phyloP scores from a whole-genome alignment of 176 grass and related monocot species.

The Aechmea fasciata region DNA sequence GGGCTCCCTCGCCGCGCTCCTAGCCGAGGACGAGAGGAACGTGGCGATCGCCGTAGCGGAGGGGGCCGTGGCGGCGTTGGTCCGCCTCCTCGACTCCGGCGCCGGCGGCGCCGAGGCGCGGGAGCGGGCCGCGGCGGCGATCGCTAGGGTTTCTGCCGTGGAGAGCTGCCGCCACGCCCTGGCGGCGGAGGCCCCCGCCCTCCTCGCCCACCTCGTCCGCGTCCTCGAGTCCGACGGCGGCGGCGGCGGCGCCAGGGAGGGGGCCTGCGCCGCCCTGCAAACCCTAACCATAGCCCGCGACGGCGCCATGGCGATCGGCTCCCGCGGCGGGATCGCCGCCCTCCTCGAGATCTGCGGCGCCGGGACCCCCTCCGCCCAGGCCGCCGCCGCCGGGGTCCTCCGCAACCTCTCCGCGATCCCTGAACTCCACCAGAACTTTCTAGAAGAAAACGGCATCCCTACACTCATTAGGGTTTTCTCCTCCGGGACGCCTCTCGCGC shows the following conservation, averaged over 20 bases:
- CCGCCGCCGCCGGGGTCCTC: constrained; percentile 53
- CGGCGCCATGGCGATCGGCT: constrained; percentile 30
- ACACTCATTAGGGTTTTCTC: constrained; percentile 44
- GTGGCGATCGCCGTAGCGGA: background rate
- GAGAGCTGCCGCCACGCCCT: constrained; percentile 16
- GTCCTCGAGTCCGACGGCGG: constrained; percentile 21
- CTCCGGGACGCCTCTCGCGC: constrained; percentile 51
- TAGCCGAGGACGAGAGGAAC: constrained; percentile 14
- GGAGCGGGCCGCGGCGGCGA: constrained; percentile 6
- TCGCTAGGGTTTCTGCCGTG: constrained; percentile 11
- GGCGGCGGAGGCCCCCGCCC: constrained; percentile 2
- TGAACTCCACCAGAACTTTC: constrained; percentile 45
- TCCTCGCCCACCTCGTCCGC: constrained; percentile 19
- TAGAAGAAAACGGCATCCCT: constrained; percentile 48
- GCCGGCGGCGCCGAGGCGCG: background rate
- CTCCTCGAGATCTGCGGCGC: constrained; percentile 48
- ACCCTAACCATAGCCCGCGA: constrained; percentile 46
- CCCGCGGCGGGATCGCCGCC: constrained; percentile 57
- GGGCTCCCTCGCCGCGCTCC: constrained; percentile 7
- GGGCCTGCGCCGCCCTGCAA: constrained; percentile 42
- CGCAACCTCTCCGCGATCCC: constrained; percentile 41
- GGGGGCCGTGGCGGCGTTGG: constrained; percentile 5
- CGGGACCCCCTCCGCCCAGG: constrained; percentile 58
- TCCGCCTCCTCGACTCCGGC: constrained; percentile 18
- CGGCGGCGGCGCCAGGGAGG: constrained; percentile 10